Evolutionary conservation across 345 rosid genomes (phyloP).

Genomic region (Populus ilicifolia): DNA sequence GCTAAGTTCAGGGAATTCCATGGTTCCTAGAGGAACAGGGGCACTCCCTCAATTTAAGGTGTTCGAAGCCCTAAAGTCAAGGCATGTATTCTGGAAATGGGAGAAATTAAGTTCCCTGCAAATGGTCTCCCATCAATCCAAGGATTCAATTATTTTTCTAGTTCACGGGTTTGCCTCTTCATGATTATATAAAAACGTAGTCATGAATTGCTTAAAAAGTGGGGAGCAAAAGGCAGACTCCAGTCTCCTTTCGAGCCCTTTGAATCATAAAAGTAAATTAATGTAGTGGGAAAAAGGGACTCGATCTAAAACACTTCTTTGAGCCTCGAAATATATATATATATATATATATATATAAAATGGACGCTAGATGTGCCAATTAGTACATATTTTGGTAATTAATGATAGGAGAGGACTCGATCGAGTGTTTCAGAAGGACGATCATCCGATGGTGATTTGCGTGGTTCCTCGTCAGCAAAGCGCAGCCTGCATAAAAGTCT

Average conservation of each 20-base stretch:
- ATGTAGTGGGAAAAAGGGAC: too few species aligned
- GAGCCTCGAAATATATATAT: too few species aligned
- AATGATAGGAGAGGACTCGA: too few species aligned
- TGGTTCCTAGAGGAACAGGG: background rate
- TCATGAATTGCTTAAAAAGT: background rate
- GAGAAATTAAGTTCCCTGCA: background rate
- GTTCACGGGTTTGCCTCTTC: background rate
- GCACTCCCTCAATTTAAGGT: background rate
- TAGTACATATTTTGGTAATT: too few species aligned
- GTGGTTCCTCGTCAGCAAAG: slow-evolving; percentile 15
- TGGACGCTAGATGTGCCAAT: too few species aligned
- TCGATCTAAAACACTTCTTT: too few species aligned
- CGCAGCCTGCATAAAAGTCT: background rate
- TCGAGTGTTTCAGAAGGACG: too few species aligned
- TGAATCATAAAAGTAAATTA: too few species aligned
- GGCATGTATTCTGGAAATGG: background rate
- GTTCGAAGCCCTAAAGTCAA: background rate
- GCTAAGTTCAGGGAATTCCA: background rate
- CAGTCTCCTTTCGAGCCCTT: background rate
- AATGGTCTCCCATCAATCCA: background rate
- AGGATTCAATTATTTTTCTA: background rate
- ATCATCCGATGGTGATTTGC: background rate
- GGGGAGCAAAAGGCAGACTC: background rate
- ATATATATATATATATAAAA: too few species aligned
- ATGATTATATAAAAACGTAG: background rate